A percentile compares a stretch with the other conserved stretches of the same genome.
These are phyloP conservation scores for Lactarius tabidus DNA, from an alignment of 768 basidiomycete genomes.

Conservation along the genomic window DNA sequence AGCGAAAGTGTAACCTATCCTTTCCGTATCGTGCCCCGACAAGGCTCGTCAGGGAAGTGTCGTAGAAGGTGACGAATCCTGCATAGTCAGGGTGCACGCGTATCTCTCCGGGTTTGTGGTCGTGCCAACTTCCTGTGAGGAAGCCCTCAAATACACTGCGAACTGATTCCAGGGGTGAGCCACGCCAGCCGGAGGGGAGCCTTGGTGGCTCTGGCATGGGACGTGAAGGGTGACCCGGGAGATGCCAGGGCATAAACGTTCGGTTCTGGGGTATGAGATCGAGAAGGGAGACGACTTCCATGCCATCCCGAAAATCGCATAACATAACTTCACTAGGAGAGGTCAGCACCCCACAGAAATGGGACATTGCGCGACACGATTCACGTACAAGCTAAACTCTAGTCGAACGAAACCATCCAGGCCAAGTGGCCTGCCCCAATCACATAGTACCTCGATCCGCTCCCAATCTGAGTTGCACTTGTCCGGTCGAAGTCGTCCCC, in stretches of 20 bases:
- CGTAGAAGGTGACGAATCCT: constrained; percentile 43
- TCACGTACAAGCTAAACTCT: constrained; percentile 24
- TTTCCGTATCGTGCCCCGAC: constrained; percentile 31
- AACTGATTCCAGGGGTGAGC: background rate
- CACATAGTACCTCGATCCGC: constrained; percentile 33
- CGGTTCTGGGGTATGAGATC: constrained; percentile 11
- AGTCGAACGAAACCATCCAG: constrained; percentile 35
- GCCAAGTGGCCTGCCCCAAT: constrained; percentile 33
- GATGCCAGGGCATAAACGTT: background rate
- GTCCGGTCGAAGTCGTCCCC: constrained; percentile 30
- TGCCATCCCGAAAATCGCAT: constrained; percentile 7
- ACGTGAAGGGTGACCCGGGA: background rate
- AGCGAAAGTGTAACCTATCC: constrained; percentile 36
- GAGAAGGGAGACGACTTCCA: constrained; percentile 18
- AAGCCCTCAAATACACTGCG: constrained; percentile 26
- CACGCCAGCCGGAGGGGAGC: constrained; percentile 24
- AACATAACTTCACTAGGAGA: constrained; percentile 11
- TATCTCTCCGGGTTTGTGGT: constrained; percentile 41
- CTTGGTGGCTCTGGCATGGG: background rate
- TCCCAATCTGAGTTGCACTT: constrained; percentile 27
- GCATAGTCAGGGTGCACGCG: constrained; percentile 43
- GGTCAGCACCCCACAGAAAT: background rate
- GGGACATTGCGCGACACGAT: background rate
- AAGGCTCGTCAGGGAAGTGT: constrained; percentile 37
- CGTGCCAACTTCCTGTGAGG: constrained; percentile 41